phyloP scores from a whole-genome alignment of 2,329 filamentous ascomycete species.

The Diaporthe vexans region DNA sequence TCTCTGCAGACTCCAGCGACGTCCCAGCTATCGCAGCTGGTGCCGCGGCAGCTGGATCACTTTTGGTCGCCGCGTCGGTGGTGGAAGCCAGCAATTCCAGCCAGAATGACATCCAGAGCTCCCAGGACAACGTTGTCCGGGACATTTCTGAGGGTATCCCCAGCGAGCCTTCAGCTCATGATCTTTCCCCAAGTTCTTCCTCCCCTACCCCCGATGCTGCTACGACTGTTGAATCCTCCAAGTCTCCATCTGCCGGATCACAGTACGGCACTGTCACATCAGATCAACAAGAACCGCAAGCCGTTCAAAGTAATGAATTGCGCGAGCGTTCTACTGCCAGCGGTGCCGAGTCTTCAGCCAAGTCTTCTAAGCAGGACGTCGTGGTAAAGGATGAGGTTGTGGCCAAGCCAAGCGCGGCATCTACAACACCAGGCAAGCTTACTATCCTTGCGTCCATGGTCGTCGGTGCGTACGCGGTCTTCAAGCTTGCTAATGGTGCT shows the following conservation, averaged over 20 bases:
- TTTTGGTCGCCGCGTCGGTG: conserved; percentile 25
- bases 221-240: conserved; percentile 41
- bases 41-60: conserved; percentile 25
- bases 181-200: conserved; percentile 37
- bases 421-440: conserved; percentile 43
- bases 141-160: conserved; percentile 40
- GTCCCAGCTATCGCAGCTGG: conserved; percentile 5
- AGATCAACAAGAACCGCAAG: conserved; percentile 41
- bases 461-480: conserved; percentile 42
- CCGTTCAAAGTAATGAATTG: conserved; percentile 31
- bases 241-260: conserved; percentile 41
- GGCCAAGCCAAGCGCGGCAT: conserved; percentile 36
- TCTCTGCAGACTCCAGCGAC: neutral
- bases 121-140: conserved; percentile 28
- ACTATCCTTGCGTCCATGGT: conserved; percentile 43
- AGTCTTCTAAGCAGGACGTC: conserved; percentile 37
- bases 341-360: conserved; percentile 42
- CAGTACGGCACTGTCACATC: conserved; percentile 42
- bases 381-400: conserved; percentile 42
- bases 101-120: conserved; percentile 12
- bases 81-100: neutral
- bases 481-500: conserved; percentile 43
- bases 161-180: conserved; percentile 41
- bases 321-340: conserved; percentile 40
- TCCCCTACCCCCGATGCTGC: conserved; percentile 40